A percentile compares a stretch with the other conserved stretches of the same genome.
Conservation (phyloP, 2,329 filamentous ascomycete species). For the Fusarium compactum region DNA sequence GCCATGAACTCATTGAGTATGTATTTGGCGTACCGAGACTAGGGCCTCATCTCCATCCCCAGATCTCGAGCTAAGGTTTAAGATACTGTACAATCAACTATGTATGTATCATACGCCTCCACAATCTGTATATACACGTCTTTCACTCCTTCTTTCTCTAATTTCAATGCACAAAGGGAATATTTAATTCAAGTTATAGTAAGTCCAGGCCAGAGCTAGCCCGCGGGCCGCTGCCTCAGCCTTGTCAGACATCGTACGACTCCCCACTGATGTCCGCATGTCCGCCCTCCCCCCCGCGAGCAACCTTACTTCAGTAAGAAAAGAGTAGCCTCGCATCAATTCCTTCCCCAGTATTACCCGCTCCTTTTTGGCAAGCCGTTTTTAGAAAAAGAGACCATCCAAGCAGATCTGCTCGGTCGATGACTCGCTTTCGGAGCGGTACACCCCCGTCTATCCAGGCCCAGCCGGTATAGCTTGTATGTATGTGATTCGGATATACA, state of each 20-base stretch:
- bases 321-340: slow-evolving; percentile 46
- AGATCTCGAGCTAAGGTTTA: slow-evolving; percentile 17
- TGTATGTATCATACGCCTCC: slow-evolving; percentile 34
- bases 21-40: slow-evolving; percentile 31
- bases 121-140: slow-evolving; percentile 43
- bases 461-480: slow-evolving; percentile 18
- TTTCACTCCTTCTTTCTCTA: slow-evolving; percentile 12
- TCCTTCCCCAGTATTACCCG: slow-evolving; percentile 48
- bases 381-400: slow-evolving; percentile 28
- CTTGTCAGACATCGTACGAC: slow-evolving; percentile 48
- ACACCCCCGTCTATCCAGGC: slow-evolving; percentile 39
- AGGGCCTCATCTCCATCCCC: slow-evolving; percentile 28
- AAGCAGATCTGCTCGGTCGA: slow-evolving; percentile 30
- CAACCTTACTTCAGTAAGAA: slow-evolving; percentile 34
- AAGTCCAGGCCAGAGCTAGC: slow-evolving; percentile 32
- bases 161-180: slow-evolving; percentile 48
- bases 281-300: slow-evolving; percentile 37
- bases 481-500: slow-evolving; percentile 21
- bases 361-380: slow-evolving; percentile 35
- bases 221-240: slow-evolving; percentile 44
- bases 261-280: slow-evolving; percentile 46
- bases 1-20: slow-evolving; percentile 27
- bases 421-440: slow-evolving; percentile 40
- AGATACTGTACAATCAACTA: slow-evolving; percentile 10
- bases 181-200: slow-evolving; percentile 30